Conservation (phyloP, 2,329 filamentous ascomycete genomes). For the Hymenoscyphus fraxineus region DNA sequence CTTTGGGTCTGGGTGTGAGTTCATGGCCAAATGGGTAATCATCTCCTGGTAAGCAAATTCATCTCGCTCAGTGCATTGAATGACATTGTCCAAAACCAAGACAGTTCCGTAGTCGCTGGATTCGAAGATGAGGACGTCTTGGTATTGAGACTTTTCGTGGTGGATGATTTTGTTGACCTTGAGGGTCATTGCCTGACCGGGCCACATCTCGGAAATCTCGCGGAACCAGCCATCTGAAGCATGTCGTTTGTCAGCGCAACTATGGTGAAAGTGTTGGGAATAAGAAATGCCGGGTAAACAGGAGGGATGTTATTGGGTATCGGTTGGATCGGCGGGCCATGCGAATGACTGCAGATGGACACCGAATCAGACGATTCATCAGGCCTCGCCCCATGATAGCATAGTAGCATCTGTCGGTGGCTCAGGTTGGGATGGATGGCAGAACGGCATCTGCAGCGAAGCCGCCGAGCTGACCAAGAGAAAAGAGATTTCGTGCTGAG, state of each 20-base stretch:
- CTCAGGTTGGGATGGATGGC: neutral
- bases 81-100: conserved; percentile 96
- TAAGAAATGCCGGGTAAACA: conserved; percentile 16
- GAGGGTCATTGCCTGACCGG: conserved; percentile 96
- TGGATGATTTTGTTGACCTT: conserved; percentile 97
- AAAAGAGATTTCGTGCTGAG: neutral
- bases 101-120: conserved; percentile 95
- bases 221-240: conserved; percentile 96
- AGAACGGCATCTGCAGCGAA: neutral
- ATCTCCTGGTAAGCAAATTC: conserved; percentile 99
- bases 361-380: neutral
- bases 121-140: conserved; percentile 98
- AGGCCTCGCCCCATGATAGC: conserved; percentile 1
- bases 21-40: conserved; percentile 98
- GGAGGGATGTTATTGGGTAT: neutral
- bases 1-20: conserved; percentile 97
- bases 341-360: conserved; percentile 2
- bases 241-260: conserved; percentile 19
- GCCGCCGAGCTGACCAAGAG: neutral
- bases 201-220: conserved; percentile 99
- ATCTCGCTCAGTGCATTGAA: conserved; percentile 97
- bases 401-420: neutral
- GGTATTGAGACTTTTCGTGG: conserved; percentile 99
- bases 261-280: conserved; percentile 5
- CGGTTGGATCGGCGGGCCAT: conserved; percentile 1